Conservation (phyloP, 805 yeast species). For the Saccharomyces mikatae region DNA sequence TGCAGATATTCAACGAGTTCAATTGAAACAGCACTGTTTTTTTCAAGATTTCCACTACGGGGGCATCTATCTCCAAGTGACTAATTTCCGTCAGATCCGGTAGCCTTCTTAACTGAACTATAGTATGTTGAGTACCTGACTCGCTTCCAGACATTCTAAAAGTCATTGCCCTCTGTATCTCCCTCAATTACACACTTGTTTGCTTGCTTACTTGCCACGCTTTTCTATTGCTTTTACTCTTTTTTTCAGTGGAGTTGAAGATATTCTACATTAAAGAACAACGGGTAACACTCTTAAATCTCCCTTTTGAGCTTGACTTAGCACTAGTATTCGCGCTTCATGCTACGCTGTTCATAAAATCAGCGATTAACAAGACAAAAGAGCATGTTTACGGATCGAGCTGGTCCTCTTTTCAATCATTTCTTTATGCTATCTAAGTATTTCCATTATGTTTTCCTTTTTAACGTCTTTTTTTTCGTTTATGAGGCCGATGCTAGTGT, state of each 20-base stretch:
- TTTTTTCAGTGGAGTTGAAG: neutral
- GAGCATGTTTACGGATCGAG: neutral
- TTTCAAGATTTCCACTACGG: constrained; percentile 17
- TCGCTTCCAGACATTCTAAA: neutral
- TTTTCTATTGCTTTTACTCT: neutral
- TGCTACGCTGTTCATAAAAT: neutral
- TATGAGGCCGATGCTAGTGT: neutral
- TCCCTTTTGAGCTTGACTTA: neutral
- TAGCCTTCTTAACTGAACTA: neutral
- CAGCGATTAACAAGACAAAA: neutral
- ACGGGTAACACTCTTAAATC: neutral
- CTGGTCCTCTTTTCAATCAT: neutral
- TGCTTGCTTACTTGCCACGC: neutral
- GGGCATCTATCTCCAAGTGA: constrained; percentile 12
- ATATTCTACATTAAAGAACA: neutral
- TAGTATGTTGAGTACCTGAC: neutral
- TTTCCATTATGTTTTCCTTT: neutral
- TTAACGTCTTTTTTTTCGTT: neutral
- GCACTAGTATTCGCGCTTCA: neutral
- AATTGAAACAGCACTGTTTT: constrained; percentile 34
- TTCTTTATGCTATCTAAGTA: too few relatives aligned
- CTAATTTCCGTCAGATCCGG: neutral
- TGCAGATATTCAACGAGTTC: constrained; percentile 25
- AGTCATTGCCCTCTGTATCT: neutral
- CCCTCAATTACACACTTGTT: neutral